Evolutionary conservation across 371 early-diverging fungal genomes (phyloP).

Genomic region (Dichotomocladium elegans): DNA sequence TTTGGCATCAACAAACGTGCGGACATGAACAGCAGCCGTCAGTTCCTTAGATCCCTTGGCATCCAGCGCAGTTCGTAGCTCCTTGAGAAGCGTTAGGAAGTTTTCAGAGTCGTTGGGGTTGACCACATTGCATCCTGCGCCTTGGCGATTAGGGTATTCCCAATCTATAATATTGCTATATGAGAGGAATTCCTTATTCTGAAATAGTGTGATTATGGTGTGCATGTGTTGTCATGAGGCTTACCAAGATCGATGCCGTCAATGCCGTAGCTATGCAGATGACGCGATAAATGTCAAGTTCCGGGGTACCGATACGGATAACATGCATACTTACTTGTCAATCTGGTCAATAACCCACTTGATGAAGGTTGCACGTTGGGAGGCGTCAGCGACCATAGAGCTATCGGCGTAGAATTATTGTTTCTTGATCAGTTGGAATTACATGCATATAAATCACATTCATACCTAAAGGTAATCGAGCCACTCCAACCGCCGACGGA

Average conservation of each 20-base stretch:
- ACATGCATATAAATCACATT: not conserved
- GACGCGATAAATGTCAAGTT: not conserved
- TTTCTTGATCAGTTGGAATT: no score
- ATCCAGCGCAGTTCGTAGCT: slow-evolving; percentile 61
- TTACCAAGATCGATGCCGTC: slow-evolving; percentile 68
- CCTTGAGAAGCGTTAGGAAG: slow-evolving; percentile 55
- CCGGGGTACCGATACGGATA: not conserved
- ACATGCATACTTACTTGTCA: slow-evolving; percentile 13
- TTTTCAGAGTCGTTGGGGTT: slow-evolving; percentile 40
- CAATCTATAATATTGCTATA: slow-evolving; percentile 37
- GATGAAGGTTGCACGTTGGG: slow-evolving; percentile 46
- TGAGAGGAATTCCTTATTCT: no score
- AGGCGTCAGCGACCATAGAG: slow-evolving; percentile 41
- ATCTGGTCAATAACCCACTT: slow-evolving; percentile 44
- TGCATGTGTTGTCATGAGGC: slow-evolving; percentile 24
- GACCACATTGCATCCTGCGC: slow-evolving; percentile 53
- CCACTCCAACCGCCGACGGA: slow-evolving; percentile 48
- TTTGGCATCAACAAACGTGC: slow-evolving; percentile 50
- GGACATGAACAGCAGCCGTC: slow-evolving; percentile 66
- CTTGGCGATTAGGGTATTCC: slow-evolving; percentile 61
- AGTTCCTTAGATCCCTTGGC: slow-evolving; percentile 53
- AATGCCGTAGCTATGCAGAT: slow-evolving; percentile 28
- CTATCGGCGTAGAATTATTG: slow-evolving; percentile 24
- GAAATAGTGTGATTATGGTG: no score
- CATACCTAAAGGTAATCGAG: slow-evolving; percentile 26